Evolutionary conservation across 148 eudicot genomes (phyloP).

Genomic region (Amaranthus hypochondriacus): DNA sequence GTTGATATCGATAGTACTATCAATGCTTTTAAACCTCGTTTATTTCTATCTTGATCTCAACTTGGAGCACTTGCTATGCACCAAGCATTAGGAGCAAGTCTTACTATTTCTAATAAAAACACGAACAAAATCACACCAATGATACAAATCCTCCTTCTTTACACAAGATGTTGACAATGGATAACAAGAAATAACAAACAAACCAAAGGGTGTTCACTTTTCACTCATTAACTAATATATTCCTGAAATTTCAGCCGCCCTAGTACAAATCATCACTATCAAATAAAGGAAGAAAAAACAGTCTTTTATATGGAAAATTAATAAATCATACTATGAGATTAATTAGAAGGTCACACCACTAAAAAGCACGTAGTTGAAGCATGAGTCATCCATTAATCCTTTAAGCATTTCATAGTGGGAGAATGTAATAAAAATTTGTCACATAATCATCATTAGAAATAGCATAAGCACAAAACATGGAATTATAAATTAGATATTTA

Average conservation of each 20-base stretch:
- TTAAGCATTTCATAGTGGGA: conserved; percentile 9
- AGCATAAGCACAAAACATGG: not conserved
- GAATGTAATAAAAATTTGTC: not conserved
- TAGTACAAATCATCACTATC: not conserved
- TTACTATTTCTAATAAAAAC: not conserved
- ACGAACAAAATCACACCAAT: not conserved
- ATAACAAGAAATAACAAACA: not conserved
- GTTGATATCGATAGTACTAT: too few relatives aligned
- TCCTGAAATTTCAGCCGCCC: not conserved
- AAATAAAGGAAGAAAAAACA: not conserved
- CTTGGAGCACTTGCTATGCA: not conserved
- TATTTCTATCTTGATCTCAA: too few relatives aligned
- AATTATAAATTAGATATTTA: not conserved
- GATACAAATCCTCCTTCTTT: not conserved
- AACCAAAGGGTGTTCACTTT: not conserved
- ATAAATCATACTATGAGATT: not conserved
- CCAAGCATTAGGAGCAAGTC: not conserved
- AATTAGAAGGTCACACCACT: conserved; percentile 19
- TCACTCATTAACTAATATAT: not conserved
- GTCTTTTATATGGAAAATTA: not conserved
- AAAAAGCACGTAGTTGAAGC: conserved; percentile 11
- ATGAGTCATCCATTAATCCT: conserved; percentile 22
- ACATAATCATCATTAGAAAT: not conserved
- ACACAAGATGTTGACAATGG: conserved; percentile 1
- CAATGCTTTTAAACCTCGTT: too few relatives aligned